Base-by-base conservation (phyloP, 2,329 filamentous ascomycete genomes). In the Sarocladiaceae sp. region DNA sequence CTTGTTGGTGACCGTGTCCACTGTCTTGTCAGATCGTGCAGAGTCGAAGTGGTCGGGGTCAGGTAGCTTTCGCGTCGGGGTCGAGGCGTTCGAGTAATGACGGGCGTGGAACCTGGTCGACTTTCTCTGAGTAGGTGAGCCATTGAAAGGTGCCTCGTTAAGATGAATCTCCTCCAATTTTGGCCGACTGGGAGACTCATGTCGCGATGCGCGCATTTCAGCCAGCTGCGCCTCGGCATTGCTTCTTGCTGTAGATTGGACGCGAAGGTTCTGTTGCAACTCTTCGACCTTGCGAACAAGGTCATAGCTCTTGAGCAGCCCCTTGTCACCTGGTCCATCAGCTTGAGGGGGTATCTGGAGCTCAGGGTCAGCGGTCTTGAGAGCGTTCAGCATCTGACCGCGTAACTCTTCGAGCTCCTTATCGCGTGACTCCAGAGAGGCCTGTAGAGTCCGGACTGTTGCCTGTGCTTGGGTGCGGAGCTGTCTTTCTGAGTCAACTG, bases 401-500 rank as follows among this genome's bases (percentile, higher is more conserved):
- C 87, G 86, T 46, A 90, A 79, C 50, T 91, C 87, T 29, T 82
- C 76, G 31, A 96, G 74, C 62, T 97, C 91, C 51, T 79, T 78
- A 55, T 94, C 85, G 24, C 85, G 80, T 33, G 82, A 78, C 56
- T 95, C 90, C 10, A 97, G 69, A 1, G 88, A 80, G 3, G 74
- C 67, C 57, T 96, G 90, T 45, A 95, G 73, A 11, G 88, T 84
- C 39, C 88, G 83, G 20, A 86, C 85, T 42, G 90, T 95, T 5
- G 83, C 74, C 60, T 97, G 90, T 10, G 89, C 87, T 60, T 96
- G 91, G 2, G 73, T 78, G 29, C 88, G 85, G 45, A 95, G 69
- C 56, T 96, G 90, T 40, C 86, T 78, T 63, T 97, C 91, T 1
- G 89, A 90, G 55, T 97, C 93, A 18, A 96, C 78, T 45, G 84